Percentiles rank a stretch among this genome's conserved stretches.
Conservation (phyloP, 225 moss, liverwort and hornwort species). For the Pseudoscleropodium purum region DNA sequence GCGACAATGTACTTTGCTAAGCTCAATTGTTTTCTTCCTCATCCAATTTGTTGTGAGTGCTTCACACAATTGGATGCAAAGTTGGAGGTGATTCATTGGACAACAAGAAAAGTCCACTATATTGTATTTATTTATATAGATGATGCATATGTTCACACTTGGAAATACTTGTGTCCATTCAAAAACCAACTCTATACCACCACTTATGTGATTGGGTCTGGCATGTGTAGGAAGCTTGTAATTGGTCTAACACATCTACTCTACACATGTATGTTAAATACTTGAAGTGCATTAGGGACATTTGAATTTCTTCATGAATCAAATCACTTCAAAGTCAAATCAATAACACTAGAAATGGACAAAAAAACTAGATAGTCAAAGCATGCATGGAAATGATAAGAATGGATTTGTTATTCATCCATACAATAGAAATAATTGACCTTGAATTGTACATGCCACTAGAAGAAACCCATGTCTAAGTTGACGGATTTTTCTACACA, state of each 20-base stretch:
- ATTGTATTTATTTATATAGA: not conserved
- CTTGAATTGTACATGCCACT: not conserved
- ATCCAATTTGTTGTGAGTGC: not conserved
- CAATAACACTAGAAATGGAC: not conserved
- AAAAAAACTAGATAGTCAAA: not conserved
- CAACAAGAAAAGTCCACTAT: fast-evolving
- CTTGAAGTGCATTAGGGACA: not conserved
- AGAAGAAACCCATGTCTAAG: too few relatives aligned
- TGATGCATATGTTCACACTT: not conserved
- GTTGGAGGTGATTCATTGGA: too few relatives aligned
- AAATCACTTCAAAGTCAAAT: fast-evolving
- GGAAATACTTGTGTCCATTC: not conserved
- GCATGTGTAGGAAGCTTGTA: not conserved
- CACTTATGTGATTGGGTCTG: not conserved
- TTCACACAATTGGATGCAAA: not conserved
- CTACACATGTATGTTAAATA: not conserved
- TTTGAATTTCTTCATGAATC: not conserved
- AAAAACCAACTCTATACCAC: fast-evolving
- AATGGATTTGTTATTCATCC: not conserved
- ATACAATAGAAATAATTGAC: not conserved
- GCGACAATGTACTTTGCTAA: not conserved
- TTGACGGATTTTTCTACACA: too few relatives aligned
- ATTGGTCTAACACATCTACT: fast-evolving
- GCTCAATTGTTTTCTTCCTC: fast-evolving
- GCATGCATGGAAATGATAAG: not conserved